Base-by-base conservation (phyloP, 1,139 yeast genomes). In the Hemisphaericaspora xylofermentans region DNA sequence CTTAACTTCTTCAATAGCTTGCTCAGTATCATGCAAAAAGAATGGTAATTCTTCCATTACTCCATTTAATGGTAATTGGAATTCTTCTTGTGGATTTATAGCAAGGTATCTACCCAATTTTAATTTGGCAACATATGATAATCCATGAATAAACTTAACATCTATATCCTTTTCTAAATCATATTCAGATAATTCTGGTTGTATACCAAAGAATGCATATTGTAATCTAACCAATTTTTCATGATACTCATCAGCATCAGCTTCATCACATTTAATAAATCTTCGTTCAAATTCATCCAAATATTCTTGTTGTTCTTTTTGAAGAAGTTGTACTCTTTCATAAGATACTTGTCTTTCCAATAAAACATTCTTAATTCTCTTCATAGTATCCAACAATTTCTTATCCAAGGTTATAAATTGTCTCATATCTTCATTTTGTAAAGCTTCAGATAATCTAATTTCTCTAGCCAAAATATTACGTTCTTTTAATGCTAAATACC, bases 401-500 rank as follows among this genome's bases (percentile, higher is more conserved):
- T 53, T 58, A 39, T 71, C 77, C 41, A 72, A 52, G 17, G 54
- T 61, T 33, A 59, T 57, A 45, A 60, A 60, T 15, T 53, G 54
- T 22, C 56, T 58, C 9, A 56, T 51, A 36, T 61, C 60, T 31
- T 53, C 56, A 45, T 58, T 57, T 37, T 62, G 61, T 31, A 68
- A 45, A 26, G 66, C 43, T 39, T 60, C 61, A 5, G 64, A 66
- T 44, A 71, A 59, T 49, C 83, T 79, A 40, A 74, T 72, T 61
- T 94, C 98, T 54, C 96, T 77, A 28, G 83, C 82, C 44, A 93
- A 63, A 30, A 80, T 68, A 63, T 93, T 94, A 51, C 95, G 73
- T 61, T 93, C 96, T 58, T 82, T 86, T 50, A 93, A 68, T 50
- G 91, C 80, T 37, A 84, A 73, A 61, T 88, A 91, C 98, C 98